A percentile compares a stretch with the other conserved stretches of the same genome.
Evolutionary conservation across 139 green algal genomes (phyloP).

Genomic region (Deuterostichococcus epilithicus): DNA sequence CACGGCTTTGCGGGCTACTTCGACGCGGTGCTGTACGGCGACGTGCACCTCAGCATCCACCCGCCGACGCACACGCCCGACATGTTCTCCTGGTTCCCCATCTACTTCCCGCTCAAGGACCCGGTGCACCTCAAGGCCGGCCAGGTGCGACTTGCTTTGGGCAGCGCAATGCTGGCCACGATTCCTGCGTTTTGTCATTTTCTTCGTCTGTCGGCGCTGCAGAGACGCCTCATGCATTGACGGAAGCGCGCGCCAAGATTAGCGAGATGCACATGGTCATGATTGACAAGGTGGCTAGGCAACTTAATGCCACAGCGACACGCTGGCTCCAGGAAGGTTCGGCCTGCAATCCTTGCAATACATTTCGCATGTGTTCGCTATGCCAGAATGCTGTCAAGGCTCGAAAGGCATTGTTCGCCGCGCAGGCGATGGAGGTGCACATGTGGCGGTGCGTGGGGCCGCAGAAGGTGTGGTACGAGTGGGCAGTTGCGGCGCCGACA

Average conservation of each 20-base stretch:
- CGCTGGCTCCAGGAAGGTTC: no score
- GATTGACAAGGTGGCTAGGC: no score
- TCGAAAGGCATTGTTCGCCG: neutral
- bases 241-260: no score
- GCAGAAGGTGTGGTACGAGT: constrained; percentile 95
- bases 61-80: constrained; percentile 84
- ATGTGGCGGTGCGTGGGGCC: constrained; percentile 81
- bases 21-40: constrained; percentile 80
- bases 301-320: no score
- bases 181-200: no score
- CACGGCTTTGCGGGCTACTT: constrained; percentile 98
- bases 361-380: no score
- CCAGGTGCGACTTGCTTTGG: no score
- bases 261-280: no score
- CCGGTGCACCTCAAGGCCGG: constrained; percentile 67
- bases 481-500: constrained; percentile 43
- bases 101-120: constrained; percentile 91
- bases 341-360: no score
- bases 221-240: no score
- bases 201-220: no score
- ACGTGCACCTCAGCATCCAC: constrained; percentile 85
- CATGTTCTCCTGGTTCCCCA: constrained; percentile 95
- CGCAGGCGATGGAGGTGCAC: constrained; percentile 51
- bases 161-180: no score
- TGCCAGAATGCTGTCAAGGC: neutral